Conservation (phyloP, 2,329 filamentous ascomycete genomes). For the Exophiala alcalophila region DNA sequence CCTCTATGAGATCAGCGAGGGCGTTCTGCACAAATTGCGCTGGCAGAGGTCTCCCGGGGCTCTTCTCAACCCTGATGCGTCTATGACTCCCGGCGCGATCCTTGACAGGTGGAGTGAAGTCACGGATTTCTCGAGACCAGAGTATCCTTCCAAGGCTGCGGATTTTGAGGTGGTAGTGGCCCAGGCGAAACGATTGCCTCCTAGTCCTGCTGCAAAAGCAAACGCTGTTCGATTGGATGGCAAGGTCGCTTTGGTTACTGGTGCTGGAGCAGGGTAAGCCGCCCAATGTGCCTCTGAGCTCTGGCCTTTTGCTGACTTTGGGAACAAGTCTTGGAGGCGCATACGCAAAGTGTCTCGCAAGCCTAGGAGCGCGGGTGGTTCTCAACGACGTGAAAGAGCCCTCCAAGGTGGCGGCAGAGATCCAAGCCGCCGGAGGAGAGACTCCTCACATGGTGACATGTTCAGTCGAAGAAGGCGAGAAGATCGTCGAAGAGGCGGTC, state of each 20-base stretch:
- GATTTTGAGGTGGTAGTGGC: too few relatives aligned
- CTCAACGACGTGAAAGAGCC: constrained; percentile 95
- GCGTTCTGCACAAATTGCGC: not conserved
- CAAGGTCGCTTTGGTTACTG: constrained; percentile 80
- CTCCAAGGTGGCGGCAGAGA: not conserved
- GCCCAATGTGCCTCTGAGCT: not conserved
- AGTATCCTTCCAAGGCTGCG: constrained; percentile 3
- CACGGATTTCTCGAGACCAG: not conserved
- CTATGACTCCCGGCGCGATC: not conserved
- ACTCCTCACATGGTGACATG: not conserved
- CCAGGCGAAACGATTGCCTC: too few relatives aligned
- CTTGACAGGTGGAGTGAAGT: not conserved
- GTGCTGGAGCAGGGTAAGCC: constrained; percentile 72
- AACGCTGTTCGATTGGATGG: too few relatives aligned
- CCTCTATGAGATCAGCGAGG: not conserved
- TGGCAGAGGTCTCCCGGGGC: constrained; percentile 1
- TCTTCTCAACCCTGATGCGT: not conserved
- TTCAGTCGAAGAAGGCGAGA: constrained; percentile 59
- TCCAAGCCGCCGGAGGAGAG: not conserved
- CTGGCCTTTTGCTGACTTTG: too few relatives aligned
- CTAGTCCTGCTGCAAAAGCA: too few relatives aligned
- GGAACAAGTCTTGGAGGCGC: constrained; percentile 68
- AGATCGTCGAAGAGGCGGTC: constrained; percentile 38
- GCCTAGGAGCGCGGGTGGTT: constrained; percentile 76
- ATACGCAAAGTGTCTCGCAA: constrained; percentile 83